Conservation (phyloP, 495 filamentous ascomycete genomes). For the Aspergillus nanangensis region DNA sequence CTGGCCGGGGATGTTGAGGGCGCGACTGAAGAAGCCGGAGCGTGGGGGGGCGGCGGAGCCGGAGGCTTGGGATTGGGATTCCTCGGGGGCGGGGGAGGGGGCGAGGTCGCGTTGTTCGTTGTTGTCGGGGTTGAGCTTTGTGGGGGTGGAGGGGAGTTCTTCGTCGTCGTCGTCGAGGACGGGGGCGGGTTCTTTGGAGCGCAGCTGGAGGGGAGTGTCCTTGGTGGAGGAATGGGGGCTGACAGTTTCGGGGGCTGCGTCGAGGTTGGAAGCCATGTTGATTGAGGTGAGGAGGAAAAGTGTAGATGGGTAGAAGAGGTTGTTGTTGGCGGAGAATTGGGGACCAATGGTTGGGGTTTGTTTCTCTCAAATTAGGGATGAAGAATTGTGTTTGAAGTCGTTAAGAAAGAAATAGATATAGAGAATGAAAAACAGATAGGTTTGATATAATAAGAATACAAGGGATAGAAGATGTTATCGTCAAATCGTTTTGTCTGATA, state of each 20-base stretch:
- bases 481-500: too few relatives aligned
- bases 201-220: background rate
- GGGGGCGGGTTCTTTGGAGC: background rate
- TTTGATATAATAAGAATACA: too few relatives aligned
- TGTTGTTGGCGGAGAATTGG: too few relatives aligned
- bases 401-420: too few relatives aligned
- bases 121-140: background rate
- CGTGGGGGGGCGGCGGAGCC: slow-evolving; percentile 24
- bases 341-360: too few relatives aligned
- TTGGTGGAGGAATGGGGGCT: background rate
- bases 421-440: too few relatives aligned
- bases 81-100: slow-evolving; percentile 18
- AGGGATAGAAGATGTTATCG: too few relatives aligned
- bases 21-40: slow-evolving; percentile 10
- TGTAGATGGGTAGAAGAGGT: too few relatives aligned
- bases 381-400: too few relatives aligned
- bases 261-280: background rate
- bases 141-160: background rate
- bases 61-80: slow-evolving; percentile 22
- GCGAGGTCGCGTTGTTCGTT: slow-evolving; percentile 26
- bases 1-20: slow-evolving; percentile 16
- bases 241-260: too few relatives aligned
- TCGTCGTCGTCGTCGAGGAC: background rate
- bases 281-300: background rate
- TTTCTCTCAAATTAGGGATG: too few relatives aligned